These are phyloP conservation scores for Trametes gibbosa DNA, from an alignment of 768 basidiomycete species.

Conservation along the genomic window DNA sequence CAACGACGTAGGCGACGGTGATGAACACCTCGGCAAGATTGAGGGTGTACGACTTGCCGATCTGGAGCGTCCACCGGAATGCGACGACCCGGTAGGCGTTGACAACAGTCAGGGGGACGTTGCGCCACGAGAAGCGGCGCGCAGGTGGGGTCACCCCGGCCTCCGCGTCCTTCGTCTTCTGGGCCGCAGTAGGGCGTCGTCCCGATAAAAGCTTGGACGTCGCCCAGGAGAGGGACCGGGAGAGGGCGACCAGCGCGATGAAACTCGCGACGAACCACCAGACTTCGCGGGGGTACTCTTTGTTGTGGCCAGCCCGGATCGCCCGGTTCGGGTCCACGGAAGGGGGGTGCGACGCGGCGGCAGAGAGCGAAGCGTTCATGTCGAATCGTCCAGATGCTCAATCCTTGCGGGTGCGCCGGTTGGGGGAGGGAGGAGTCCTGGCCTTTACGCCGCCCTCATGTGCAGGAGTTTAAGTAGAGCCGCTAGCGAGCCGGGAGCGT, in stretches of 20 bases:
- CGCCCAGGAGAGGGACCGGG: constrained; percentile 30
- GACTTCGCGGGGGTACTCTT: constrained; percentile 38
- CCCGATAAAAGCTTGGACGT: not conserved
- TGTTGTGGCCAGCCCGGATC: not conserved
- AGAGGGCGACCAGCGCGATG: constrained; percentile 39
- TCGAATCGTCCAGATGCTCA: not conserved
- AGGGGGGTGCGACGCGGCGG: not conserved
- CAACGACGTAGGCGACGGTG: constrained; percentile 33
- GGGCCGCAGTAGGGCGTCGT: not conserved
- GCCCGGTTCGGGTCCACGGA: not conserved
- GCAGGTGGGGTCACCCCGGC: not conserved
- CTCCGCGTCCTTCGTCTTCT: constrained; percentile 7
- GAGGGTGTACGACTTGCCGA: constrained; percentile 32
- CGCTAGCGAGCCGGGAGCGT: not conserved
- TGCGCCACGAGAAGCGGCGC: constrained; percentile 18
- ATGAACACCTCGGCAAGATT: constrained; percentile 38
- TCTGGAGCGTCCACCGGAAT: constrained; percentile 31
- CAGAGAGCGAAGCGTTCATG: not conserved
- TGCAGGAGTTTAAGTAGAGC: constrained; percentile 2
- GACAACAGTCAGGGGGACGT: constrained; percentile 24
- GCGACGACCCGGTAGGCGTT: constrained; percentile 32
- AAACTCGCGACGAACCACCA: constrained; percentile 44
- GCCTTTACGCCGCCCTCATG: not conserved
- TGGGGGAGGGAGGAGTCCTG: not conserved
- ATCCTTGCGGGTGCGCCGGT: not conserved